phyloP scores from a whole-genome alignment of 2,329 filamentous ascomycete genomes.

The Peltaster fructicola region DNA sequence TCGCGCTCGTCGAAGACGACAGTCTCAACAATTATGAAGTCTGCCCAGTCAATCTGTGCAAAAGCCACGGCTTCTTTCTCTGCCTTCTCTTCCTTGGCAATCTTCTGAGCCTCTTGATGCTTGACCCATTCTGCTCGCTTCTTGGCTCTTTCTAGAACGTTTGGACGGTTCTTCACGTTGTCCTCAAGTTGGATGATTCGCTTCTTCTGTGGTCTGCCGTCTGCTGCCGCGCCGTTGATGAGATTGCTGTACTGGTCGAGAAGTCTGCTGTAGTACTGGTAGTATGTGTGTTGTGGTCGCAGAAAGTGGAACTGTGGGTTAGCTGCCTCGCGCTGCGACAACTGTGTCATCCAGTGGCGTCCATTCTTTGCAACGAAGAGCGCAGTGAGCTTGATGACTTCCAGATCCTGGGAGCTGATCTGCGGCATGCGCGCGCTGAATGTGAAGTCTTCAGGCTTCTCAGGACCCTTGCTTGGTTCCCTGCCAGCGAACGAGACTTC shows the following conservation, averaged over 20 bases:
- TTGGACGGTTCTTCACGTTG: constrained; percentile 63
- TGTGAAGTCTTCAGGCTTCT: constrained; percentile 69
- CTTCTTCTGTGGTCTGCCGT: constrained; percentile 54
- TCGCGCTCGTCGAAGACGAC: constrained; percentile 83
- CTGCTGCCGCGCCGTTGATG: constrained; percentile 47
- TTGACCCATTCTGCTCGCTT: constrained; percentile 76
- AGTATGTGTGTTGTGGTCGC: constrained; percentile 83
- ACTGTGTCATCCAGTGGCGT: constrained; percentile 72
- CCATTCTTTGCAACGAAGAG: constrained; percentile 88
- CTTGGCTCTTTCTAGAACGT: constrained; percentile 63
- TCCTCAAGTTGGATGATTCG: constrained; percentile 54
- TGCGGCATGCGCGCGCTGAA: constrained; percentile 96
- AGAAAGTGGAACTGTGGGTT: constrained; percentile 96
- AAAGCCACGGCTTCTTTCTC: constrained; percentile 63
- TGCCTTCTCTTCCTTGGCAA: constrained; percentile 73
- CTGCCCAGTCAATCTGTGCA: constrained; percentile 91
- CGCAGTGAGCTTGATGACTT: constrained; percentile 57
- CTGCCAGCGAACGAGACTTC: constrained; percentile 36
- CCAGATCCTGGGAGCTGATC: constrained; percentile 85
- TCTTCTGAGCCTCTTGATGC: constrained; percentile 67
- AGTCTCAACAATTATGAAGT: constrained; percentile 90
- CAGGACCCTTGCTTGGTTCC: constrained; percentile 58
- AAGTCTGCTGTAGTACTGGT: constrained; percentile 85
- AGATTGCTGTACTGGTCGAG: constrained; percentile 87
- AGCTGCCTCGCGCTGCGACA: constrained; percentile 73